Base-by-base conservation (phyloP, 106 monocot species). In the Phalaenopsis equestris region DNA sequence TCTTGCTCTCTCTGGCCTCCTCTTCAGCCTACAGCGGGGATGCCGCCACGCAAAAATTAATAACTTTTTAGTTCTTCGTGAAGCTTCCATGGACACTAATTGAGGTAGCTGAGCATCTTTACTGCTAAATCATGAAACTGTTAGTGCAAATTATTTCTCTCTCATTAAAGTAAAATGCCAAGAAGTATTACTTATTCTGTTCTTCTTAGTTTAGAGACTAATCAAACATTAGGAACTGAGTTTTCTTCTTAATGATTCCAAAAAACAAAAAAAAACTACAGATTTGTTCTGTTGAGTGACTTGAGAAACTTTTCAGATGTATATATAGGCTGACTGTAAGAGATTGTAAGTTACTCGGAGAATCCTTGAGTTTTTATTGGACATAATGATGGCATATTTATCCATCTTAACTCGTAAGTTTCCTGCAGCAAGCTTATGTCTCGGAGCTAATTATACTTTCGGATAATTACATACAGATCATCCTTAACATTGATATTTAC, bases 181-280 rank as follows among this genome's bases (percentile, higher is more conserved):
- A 70, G 39, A 12, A 15, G 52, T 52, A 21, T 14, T 39, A 12
- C 38, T 70, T 38, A 70, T 39, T 70, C 24, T 65, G 24, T 65
- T 65, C 23, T 65, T 65, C 38, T 70, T 70, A 11, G 70, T 39
- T 70, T 70, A 70, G 70, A n/a, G 61, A 61, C 61, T 70, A 38
- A 70, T 38, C 39, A 70, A 14, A 14, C 39, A 38, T 70, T 70
- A 70, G 23, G 37, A 1, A 70, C 39, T 15, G 36, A 37, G 21
- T 24, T 65, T 15, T 68, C 38, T 70, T 70, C 15, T 3, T n/a
- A 61, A 61, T 18, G 61, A 61, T 21, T 21, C 61, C 21, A 61
- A 61, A 6, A 61, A 61, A n/a, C 43, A 61, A n/a, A 61, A 21
- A n/a, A 21, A n/a, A 61, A 21, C 4, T 61, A 5, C 5, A 7